phyloP scores from a whole-genome alignment of 2,329 filamentous ascomycete genomes.

The Aspergillus sojae region DNA sequence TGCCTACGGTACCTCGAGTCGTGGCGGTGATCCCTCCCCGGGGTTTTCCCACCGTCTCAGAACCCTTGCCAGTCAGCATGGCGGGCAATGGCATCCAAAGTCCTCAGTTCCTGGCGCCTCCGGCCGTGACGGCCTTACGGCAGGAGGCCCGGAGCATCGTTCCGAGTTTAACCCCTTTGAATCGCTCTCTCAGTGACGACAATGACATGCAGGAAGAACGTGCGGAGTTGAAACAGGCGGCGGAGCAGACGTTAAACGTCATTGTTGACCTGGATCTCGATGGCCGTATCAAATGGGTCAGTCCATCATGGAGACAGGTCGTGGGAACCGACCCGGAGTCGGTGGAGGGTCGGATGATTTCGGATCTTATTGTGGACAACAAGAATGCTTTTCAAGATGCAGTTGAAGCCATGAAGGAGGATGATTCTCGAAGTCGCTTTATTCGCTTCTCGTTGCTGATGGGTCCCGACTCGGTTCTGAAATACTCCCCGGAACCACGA shows the following conservation, averaged over 20 bases:
- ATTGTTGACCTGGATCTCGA: conserved; percentile 93
- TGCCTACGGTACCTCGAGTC: conserved; percentile 1
- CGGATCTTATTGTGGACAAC: conserved; percentile 79
- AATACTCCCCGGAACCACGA: conserved; percentile 43
- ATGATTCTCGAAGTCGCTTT: conserved; percentile 90
- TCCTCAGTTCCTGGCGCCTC: conserved; percentile 46
- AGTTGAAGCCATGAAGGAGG: conserved; percentile 84
- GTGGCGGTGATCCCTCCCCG: conserved; percentile 3
- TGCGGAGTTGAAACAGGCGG: conserved; percentile 90
- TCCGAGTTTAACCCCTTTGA: conserved; percentile 48
- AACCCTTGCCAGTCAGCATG: conserved; percentile 37
- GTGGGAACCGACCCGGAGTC: conserved; percentile 76
- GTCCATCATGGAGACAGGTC: conserved; percentile 92
- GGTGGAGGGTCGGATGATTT: conserved; percentile 75
- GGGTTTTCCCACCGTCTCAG: conserved; percentile 14
- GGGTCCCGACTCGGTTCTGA: conserved; percentile 69
- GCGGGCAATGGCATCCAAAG: conserved; percentile 43
- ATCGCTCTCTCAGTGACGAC: conserved; percentile 74
- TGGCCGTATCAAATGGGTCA: conserved; percentile 91
- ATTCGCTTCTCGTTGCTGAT: conserved; percentile 76
- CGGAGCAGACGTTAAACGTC: conserved; percentile 93
- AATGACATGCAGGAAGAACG: conserved; percentile 90
- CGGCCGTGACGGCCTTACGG: conserved; percentile 47
- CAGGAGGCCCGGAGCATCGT: conserved; percentile 45
- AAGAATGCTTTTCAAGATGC: conserved; percentile 79